Percentiles rank a stretch among this genome's conserved stretches.
phyloP scores from a whole-genome alignment of 768 basidiomycete species.

The Pleurotus tuber-regium region DNA sequence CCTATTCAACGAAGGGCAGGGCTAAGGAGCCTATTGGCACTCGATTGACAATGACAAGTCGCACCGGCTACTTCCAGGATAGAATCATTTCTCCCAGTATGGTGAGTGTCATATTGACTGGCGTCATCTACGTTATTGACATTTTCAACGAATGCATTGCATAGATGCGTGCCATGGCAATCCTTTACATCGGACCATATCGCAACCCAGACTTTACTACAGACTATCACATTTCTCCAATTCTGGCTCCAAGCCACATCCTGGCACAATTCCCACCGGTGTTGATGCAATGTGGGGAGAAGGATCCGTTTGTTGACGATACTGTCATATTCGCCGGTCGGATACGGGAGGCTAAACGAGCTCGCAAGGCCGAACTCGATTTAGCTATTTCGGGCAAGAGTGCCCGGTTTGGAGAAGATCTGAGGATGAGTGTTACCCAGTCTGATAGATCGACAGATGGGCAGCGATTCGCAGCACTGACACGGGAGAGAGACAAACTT shows the following conservation, averaged over 20 bases:
- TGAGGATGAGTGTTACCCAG: constrained; percentile 56
- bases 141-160: constrained; percentile 9
- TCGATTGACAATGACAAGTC: constrained; percentile 90
- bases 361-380: constrained; percentile 73
- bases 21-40: constrained; percentile 73
- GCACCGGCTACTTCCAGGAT: constrained; percentile 92
- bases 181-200: constrained; percentile 92
- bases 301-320: constrained; percentile 93
- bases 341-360: constrained; percentile 91
- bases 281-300: constrained; percentile 93
- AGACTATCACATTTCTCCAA: constrained; percentile 95
- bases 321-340: constrained; percentile 96
- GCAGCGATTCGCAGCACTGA: constrained; percentile 38
- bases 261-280: constrained; percentile 94
- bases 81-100: constrained; percentile 93
- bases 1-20: constrained; percentile 26
- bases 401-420: constrained; percentile 56
- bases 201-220: constrained; percentile 92
- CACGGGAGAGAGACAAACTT: constrained; percentile 59
- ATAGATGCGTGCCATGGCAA: constrained; percentile 99
- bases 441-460: constrained; percentile 19
- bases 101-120: constrained; percentile 48
- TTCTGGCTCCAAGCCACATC: constrained; percentile 79
- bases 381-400: constrained; percentile 58
- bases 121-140: background rate